Conservation (phyloP, 805 yeast species). For the Ogataea degrootiae region DNA sequence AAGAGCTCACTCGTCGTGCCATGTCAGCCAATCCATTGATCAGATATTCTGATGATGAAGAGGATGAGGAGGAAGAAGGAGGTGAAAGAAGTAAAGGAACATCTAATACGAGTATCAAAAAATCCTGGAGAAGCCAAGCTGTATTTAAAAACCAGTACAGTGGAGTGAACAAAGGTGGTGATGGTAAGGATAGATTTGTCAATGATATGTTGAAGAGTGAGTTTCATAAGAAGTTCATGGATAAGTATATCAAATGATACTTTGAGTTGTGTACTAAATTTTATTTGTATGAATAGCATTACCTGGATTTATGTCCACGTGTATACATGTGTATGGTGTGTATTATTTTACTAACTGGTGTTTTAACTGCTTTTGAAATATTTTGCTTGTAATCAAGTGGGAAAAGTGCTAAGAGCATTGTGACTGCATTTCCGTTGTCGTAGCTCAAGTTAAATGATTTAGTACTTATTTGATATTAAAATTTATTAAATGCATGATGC, state of each 20-base stretch:
- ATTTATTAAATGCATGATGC: no score
- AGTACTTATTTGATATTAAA: no score
- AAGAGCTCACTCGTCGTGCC: conserved; percentile 19
- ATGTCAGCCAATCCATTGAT: conserved; percentile 25
- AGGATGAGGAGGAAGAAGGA: conserved; percentile 6
- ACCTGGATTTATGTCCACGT: no score
- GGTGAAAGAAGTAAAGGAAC: conserved; percentile 6
- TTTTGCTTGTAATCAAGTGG: no score
- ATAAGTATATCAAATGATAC: conserved; percentile 31
- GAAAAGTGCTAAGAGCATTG: no score
- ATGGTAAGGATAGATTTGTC: conserved; percentile 21
- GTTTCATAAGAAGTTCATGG: conserved; percentile 38
- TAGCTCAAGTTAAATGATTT: no score
- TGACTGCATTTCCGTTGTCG: no score
- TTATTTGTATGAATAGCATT: no score
- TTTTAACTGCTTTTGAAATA: no score
- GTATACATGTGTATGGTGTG: no score
- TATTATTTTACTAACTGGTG: no score
- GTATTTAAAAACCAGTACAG: conserved; percentile 23
- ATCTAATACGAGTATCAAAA: conserved; percentile 9
- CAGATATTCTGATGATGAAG: conserved; percentile 5
- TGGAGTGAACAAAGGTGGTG: background rate
- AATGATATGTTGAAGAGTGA: conserved; percentile 34
- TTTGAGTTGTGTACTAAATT: no score
- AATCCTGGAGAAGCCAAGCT: conserved; percentile 34